Percentiles rank a stretch among this genome's conserved stretches.
These are phyloP conservation scores for Bryopsis sp. DNA, from an alignment of 139 green algal species.

Conservation along the genomic window DNA sequence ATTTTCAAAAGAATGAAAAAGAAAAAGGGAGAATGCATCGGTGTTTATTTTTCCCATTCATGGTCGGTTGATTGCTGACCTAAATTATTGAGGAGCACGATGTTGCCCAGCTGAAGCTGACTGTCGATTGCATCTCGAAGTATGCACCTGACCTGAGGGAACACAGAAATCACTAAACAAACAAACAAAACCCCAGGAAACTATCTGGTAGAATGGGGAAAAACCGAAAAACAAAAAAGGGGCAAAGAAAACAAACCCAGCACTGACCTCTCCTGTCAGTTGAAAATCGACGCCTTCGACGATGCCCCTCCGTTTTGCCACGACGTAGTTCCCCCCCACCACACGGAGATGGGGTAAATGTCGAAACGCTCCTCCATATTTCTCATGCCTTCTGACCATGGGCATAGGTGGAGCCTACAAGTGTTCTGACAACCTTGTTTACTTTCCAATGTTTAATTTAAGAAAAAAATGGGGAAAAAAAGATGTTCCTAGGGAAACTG, in stretches of 20 bases:
- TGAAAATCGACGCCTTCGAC: slow-evolving; percentile 88
- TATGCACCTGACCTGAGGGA: slow-evolving; percentile 67
- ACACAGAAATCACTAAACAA: background rate
- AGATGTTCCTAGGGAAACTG: no score
- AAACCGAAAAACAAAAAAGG: no score
- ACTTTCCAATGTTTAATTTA: no score
- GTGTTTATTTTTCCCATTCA: no score
- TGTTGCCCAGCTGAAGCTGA: slow-evolving; percentile 69
- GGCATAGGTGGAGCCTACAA: slow-evolving; percentile 57
- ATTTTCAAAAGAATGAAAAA: no score
- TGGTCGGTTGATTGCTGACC: slow-evolving; percentile 31
- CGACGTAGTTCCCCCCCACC: slow-evolving; percentile 87
- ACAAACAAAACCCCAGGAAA: no score
- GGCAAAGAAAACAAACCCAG: no score
- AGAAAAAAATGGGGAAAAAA: no score
- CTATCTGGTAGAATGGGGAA: no score
- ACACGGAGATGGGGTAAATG: slow-evolving; percentile 41
- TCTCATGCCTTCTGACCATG: slow-evolving; percentile 78
- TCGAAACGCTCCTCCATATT: slow-evolving; percentile 35
- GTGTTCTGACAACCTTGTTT: no score
- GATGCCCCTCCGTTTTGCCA: slow-evolving; percentile 76
- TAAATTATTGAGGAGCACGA: slow-evolving; percentile 89
- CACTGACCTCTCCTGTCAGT: slow-evolving; percentile 69
- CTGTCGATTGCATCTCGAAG: slow-evolving; percentile 55
- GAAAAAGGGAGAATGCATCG: no score